Conservation (phyloP, 768 basidiomycete species). For the Mycena pura region DNA sequence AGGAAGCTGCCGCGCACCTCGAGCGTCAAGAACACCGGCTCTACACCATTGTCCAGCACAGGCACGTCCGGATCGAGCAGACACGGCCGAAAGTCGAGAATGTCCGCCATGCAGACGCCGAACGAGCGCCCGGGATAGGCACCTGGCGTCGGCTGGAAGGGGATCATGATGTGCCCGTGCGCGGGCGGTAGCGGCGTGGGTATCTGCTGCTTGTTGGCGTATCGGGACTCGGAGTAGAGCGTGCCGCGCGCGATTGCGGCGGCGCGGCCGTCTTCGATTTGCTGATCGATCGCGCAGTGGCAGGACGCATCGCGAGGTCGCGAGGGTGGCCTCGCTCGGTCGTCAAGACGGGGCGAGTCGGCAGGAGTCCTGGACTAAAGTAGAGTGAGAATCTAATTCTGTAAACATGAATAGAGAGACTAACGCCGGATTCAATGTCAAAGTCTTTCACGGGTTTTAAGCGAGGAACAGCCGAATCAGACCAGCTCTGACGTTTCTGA, state of each 20-base stretch:
- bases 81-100: slow-evolving; percentile 25
- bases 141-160: slow-evolving; percentile 24
- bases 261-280: slow-evolving; percentile 16
- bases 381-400: background rate
- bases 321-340: slow-evolving; percentile 1
- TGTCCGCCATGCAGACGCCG: slow-evolving; percentile 27
- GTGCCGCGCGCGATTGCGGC: background rate
- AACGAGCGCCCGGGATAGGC: slow-evolving; percentile 20
- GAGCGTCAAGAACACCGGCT: slow-evolving; percentile 22
- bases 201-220: slow-evolving; percentile 22
- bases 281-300: slow-evolving; percentile 14
- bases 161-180: slow-evolving; percentile 26
- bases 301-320: slow-evolving; percentile 5
- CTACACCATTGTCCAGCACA: slow-evolving; percentile 16
- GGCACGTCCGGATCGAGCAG: slow-evolving; percentile 22
- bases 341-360: slow-evolving; percentile 18
- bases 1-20: slow-evolving; percentile 7
- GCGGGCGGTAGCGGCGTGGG: slow-evolving; percentile 26
- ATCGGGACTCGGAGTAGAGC: background rate
- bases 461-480: background rate
- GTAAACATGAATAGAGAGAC: background rate
- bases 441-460: background rate
- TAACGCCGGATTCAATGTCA: slow-evolving; percentile 13
- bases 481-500: slow-evolving; percentile 20
- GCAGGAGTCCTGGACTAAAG: slow-evolving; percentile 14